Evolutionary conservation across 331 rosid genomes (phyloP), one percentile per base, ranked within the genome.

Genomic region (Malus hybrid): DNA sequence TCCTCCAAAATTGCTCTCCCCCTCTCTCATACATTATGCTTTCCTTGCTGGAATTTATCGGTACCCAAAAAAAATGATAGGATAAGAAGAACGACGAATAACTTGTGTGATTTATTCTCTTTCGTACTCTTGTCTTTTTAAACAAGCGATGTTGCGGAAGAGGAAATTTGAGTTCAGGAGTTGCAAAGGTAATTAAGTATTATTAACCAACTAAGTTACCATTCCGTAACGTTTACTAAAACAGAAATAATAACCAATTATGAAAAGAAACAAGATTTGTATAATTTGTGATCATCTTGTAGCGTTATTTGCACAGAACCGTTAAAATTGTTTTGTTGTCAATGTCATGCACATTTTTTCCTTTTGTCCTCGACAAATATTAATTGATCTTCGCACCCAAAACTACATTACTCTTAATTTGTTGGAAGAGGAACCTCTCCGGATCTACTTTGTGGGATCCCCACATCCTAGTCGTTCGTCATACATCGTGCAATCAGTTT

Each of bases 1-100:
- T 77, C 59, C 68, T 63, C 75, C 76, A 59, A 54, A 48, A 68
- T 19, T 70, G 75, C 61, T 50, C 33, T 20, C 71, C 50, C 5
- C 28, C 20, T 34, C 50, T 11, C 33, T 42, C 55, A 34, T 67
- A 13, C 52, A 67, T 67, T 20, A 67, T 33, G 28, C 20, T 39
- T 39, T 63, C 11, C 36, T 16, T 7, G 36, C 19, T 13, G 16
- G 36, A 14, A 28, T 11, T 28, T 62, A 27, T 13, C 0, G 36
- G 5, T 27, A 15, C 12, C 28, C 34, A 63, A 28, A 22, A 4
- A 2, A 27, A 20, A 61, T 36, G 44, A 36, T 36, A 36, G 11
- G 44, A 36, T 36, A 36, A 36, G 44, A 36, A 36, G 11, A 36
- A 36, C 11, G 1, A 36, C 44, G 44, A 36, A 36, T 8, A 1